Evolutionary conservation across 2,329 filamentous ascomycete species (phyloP).

Genomic region (Penicillium psychrosexuale): DNA sequence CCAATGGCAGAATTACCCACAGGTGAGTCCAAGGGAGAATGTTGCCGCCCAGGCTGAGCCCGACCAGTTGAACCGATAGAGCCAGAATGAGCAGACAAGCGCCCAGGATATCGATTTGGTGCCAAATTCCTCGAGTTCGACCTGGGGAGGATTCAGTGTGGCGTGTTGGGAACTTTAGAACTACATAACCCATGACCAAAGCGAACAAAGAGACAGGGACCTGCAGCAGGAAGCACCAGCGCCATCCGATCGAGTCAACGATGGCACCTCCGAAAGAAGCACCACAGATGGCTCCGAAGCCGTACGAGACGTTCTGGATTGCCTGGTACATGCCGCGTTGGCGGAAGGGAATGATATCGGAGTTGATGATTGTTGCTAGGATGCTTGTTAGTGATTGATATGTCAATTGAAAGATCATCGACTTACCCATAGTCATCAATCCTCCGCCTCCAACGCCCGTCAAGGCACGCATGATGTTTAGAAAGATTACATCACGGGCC

Average conservation of each 20-base stretch:
- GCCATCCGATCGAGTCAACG: slow-evolving; percentile 46
- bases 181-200: slow-evolving; percentile 52
- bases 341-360: slow-evolving; percentile 71
- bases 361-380: slow-evolving; percentile 62
- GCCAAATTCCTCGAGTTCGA: slow-evolving; percentile 42
- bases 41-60: slow-evolving; percentile 47
- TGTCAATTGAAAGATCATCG: background rate
- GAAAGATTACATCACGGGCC: slow-evolving; percentile 64
- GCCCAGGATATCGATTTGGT: slow-evolving; percentile 57
- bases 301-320: slow-evolving; percentile 58
- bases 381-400: background rate
- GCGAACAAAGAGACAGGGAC: slow-evolving; percentile 59
- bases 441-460: slow-evolving; percentile 73
- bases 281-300: slow-evolving; percentile 60
- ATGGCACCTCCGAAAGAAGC: slow-evolving; percentile 46
- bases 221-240: slow-evolving; percentile 58
- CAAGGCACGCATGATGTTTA: slow-evolving; percentile 67
- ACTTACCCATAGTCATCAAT: slow-evolving; percentile 59
- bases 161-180: slow-evolving; percentile 48
- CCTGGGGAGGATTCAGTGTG: background rate
- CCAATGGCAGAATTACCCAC: slow-evolving; percentile 42
- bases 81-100: slow-evolving; percentile 57
- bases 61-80: slow-evolving; percentile 54
- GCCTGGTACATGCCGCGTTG: slow-evolving; percentile 70
- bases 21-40: slow-evolving; percentile 44